phyloP scores from a whole-genome alignment of 371 early-diverging fungal genomes.

The Zychaea mexicana region DNA sequence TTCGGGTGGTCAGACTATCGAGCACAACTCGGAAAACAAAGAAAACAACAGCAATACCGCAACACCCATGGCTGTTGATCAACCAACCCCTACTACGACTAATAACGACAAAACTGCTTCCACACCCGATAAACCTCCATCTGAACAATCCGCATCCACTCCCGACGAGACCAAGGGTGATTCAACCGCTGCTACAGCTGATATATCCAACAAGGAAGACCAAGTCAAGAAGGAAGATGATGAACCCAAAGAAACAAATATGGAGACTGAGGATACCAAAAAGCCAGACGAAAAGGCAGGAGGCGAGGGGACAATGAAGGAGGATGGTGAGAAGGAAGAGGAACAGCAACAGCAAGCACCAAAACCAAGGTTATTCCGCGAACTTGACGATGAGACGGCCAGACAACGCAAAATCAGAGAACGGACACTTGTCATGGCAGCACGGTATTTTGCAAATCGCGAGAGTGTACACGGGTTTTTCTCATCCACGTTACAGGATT shows the following conservation, averaged over 20 bases:
- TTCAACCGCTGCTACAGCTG: not conserved
- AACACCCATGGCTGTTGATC: slow-evolving; percentile 3
- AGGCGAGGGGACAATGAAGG: not conserved
- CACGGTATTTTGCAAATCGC: slow-evolving; percentile 51
- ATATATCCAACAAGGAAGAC: not conserved
- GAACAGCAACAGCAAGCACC: slow-evolving; percentile 12
- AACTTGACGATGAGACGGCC: slow-evolving; percentile 33
- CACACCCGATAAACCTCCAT: not conserved
- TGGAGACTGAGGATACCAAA: not conserved
- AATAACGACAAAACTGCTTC: not conserved
- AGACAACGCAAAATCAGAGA: slow-evolving; percentile 38
- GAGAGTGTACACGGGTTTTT: slow-evolving; percentile 52
- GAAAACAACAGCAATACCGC: slow-evolving; percentile 1
- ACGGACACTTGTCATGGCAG: slow-evolving; percentile 40
- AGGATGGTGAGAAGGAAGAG: slow-evolving; percentile 8
- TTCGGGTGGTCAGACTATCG: slow-evolving; percentile 29
- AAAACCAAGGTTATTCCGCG: slow-evolving; percentile 35
- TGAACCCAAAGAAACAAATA: slow-evolving; percentile 10
- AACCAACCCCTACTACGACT: not conserved
- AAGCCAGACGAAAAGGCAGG: not conserved
- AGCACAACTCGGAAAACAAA: slow-evolving; percentile 22
- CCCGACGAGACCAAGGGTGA: slow-evolving; percentile 4
- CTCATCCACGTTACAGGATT: slow-evolving; percentile 52
- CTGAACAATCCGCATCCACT: not conserved
- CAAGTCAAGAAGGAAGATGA: slow-evolving; percentile 2